Conservation (phyloP, 2,329 filamentous ascomycete species). For the Penicillium paneum region DNA sequence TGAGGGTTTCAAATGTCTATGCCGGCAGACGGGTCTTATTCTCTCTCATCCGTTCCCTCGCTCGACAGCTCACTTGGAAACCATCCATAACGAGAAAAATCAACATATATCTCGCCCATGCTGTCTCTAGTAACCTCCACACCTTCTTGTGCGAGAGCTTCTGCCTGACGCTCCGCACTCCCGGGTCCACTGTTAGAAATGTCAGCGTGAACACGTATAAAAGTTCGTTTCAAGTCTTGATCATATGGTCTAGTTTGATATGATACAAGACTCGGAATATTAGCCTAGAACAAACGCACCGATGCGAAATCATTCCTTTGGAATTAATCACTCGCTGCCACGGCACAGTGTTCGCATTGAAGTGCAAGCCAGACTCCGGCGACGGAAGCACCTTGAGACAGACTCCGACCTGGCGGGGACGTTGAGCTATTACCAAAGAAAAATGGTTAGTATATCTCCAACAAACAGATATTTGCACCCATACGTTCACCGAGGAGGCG, state of each 20-base stretch:
- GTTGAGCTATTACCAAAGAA: constrained; percentile 52
- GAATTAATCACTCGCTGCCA: constrained; percentile 94
- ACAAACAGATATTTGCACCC: constrained; percentile 23
- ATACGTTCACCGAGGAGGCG: constrained; percentile 58
- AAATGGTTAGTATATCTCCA: background rate
- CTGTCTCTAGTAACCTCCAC: constrained; percentile 41
- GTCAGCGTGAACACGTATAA: constrained; percentile 1
- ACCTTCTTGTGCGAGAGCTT: constrained; percentile 41
- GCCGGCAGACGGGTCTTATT: background rate
- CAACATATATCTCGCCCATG: constrained; percentile 46
- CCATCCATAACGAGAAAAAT: constrained; percentile 47
- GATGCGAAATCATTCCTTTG: constrained; percentile 79
- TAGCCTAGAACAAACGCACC: constrained; percentile 50
- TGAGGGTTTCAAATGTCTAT: too few relatives aligned
- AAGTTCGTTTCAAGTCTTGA: background rate
- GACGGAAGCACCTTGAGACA: constrained; percentile 81
- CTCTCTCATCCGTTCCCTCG: constrained; percentile 33
- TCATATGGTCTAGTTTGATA: background rate
- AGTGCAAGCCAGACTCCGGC: constrained; percentile 49
- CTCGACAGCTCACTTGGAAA: constrained; percentile 51
- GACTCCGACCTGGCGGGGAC: constrained; percentile 80
- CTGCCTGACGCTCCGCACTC: constrained; percentile 44
- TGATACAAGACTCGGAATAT: background rate
- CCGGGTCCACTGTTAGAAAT: constrained; percentile 37
- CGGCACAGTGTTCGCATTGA: constrained; percentile 75